These are phyloP conservation scores for Talaromyces nanjingensis DNA, from an alignment of 495 filamentous ascomycete genomes.

Conservation along the genomic window DNA sequence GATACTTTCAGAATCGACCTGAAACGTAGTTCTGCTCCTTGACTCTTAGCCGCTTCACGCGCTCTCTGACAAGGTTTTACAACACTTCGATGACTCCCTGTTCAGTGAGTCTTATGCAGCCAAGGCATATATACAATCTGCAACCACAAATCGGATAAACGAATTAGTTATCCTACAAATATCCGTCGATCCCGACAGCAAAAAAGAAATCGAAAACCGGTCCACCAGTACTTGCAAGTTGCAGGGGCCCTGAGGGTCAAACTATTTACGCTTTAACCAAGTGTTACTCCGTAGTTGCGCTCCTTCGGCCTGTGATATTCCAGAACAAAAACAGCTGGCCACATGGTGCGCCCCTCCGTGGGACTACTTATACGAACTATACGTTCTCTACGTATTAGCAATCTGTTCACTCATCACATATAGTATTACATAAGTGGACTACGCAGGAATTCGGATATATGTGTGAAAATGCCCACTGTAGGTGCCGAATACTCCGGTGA, in stretches of 20 bases:
- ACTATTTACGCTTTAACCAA: no score
- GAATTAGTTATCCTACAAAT: not conserved
- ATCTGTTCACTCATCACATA: not conserved
- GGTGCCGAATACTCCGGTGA: not conserved
- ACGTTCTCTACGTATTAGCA: not conserved
- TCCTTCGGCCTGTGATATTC: not conserved
- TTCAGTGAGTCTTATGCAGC: not conserved
- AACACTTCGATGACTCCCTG: not conserved
- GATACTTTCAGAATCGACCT: not conserved
- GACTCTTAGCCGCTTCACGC: not conserved
- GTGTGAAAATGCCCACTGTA: not conserved
- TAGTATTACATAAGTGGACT: not conserved
- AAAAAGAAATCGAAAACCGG: not conserved
- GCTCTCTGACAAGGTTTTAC: not conserved
- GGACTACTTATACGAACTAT: not conserved
- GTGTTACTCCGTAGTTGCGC: no score
- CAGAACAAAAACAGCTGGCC: not conserved
- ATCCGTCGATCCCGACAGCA: not conserved
- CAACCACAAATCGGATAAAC: not conserved
- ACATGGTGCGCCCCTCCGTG: not conserved
- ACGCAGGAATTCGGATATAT: not conserved
- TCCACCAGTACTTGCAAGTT: not conserved
- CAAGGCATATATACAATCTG: not conserved
- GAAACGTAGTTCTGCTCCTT: not conserved
- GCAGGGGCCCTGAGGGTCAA: no score